These are phyloP conservation scores for Coleophoma eucalyptorum DNA, from an alignment of 2,329 filamentous ascomycete species.

Conservation along the genomic window DNA sequence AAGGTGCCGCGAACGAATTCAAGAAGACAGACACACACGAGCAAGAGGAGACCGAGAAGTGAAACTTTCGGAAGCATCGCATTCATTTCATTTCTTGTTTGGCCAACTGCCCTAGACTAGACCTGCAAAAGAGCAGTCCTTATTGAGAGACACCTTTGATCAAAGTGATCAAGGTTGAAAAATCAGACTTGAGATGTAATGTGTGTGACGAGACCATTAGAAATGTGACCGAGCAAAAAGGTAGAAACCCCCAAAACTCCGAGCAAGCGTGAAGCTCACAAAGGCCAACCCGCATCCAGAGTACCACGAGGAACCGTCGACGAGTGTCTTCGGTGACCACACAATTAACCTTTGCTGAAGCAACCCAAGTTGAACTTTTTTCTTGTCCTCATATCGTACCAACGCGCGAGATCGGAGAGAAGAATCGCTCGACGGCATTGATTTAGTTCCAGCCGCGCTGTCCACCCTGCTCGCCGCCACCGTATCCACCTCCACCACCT, in stretches of 20 bases:
- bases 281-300: constrained; percentile 26
- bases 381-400: constrained; percentile 23
- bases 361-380: constrained; percentile 23
- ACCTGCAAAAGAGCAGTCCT: constrained; percentile 21
- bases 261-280: constrained; percentile 26
- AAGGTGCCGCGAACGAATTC: constrained; percentile 31
- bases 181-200: constrained; percentile 13
- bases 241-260: constrained; percentile 25
- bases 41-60: constrained; percentile 54
- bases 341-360: constrained; percentile 28
- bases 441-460: constrained; percentile 20
- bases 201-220: constrained; percentile 16
- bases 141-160: constrained; percentile 21
- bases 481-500: constrained; percentile 21
- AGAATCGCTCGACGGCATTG: constrained; percentile 10
- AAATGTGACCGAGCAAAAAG: constrained; percentile 23
- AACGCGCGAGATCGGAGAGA: constrained; percentile 22
- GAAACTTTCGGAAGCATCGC: constrained; percentile 29
- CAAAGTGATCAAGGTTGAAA: constrained; percentile 24
- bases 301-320: constrained; percentile 23
- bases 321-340: constrained; percentile 19
- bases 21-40: constrained; percentile 48
- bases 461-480: constrained; percentile 24
- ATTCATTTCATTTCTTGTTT: constrained; percentile 16
- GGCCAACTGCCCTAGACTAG: constrained; percentile 23